Conservation (phyloP, 208 protist species). For the Porcisia hertigi region DNA sequence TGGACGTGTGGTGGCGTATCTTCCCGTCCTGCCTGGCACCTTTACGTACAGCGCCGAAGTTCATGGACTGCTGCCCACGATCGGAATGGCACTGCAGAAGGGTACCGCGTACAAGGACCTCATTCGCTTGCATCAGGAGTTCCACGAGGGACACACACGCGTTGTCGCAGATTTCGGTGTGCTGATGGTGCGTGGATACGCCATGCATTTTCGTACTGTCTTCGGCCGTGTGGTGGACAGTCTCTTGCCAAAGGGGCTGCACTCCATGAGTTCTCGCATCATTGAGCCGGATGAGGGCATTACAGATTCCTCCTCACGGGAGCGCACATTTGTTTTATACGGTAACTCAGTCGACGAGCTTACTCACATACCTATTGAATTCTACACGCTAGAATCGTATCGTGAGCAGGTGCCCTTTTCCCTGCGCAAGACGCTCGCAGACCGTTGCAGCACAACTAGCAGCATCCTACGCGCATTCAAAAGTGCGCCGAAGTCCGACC, state of each 20-base stretch:
- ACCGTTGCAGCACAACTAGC: conserved; percentile 56
- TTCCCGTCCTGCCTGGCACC: conserved; percentile 78
- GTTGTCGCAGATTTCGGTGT: conserved; percentile 47
- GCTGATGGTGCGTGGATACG: conserved; percentile 86
- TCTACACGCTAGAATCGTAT: conserved; percentile 93
- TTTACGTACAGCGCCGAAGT: conserved; percentile 86
- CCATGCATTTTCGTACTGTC: conserved; percentile 86
- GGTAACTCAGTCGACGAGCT: conserved; percentile 77
- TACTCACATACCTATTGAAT: conserved; percentile 90
- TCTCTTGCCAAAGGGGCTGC: conserved; percentile 81
- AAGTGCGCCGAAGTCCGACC: conserved; percentile 69
- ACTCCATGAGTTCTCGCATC: conserved; percentile 83
- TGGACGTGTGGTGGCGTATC: conserved; percentile 83
- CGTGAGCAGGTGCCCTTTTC: conserved; percentile 89
- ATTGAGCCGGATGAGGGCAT: conserved; percentile 83
- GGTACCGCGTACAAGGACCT: conserved; percentile 85
- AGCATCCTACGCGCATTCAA: conserved; percentile 81
- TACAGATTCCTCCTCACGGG: conserved; percentile 32
- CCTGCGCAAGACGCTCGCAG: conserved; percentile 82
- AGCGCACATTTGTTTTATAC: conserved; percentile 91
- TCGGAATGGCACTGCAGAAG: conserved; percentile 71
- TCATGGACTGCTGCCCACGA: conserved; percentile 85
- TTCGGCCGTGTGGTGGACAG: conserved; percentile 91
- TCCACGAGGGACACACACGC: conserved; percentile 66
- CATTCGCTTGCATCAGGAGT: conserved; percentile 87